Conservation (phyloP, 2,329 filamentous ascomycete species). For the Rhexocercosporidium sp. region DNA sequence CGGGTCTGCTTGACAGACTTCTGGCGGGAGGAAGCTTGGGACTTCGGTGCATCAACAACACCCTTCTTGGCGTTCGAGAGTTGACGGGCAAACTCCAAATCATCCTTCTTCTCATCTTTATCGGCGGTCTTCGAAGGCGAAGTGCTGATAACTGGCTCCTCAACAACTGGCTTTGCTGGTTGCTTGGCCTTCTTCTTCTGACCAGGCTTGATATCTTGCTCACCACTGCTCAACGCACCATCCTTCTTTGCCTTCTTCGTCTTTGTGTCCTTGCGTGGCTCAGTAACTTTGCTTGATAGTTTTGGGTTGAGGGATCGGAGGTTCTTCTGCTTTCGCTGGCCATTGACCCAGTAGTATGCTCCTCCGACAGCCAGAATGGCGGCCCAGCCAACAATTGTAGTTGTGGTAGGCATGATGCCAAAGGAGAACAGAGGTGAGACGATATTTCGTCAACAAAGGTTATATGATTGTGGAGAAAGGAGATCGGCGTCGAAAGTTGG, state of each 20-base stretch:
- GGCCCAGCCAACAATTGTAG: constrained; percentile 47
- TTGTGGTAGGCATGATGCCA: constrained; percentile 32
- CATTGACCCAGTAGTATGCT: constrained; percentile 36
- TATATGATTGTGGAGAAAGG: not conserved
- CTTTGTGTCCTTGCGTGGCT: constrained; percentile 36
- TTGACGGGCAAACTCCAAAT: constrained; percentile 78
- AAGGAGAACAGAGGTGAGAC: not conserved
- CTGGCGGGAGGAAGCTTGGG: constrained; percentile 47
- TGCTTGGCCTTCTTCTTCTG: constrained; percentile 35
- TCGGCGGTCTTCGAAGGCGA: constrained; percentile 18
- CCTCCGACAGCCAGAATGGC: constrained; percentile 41
- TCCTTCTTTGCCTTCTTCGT: constrained; percentile 37
- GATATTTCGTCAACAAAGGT: constrained; percentile 10
- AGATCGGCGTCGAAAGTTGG: constrained; percentile 2
- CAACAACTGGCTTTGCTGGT: constrained; percentile 15
- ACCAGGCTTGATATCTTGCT: constrained; percentile 29
- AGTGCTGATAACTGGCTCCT: constrained; percentile 18
- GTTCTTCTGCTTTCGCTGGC: constrained; percentile 33
- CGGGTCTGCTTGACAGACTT: constrained; percentile 74
- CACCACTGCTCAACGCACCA: constrained; percentile 30
- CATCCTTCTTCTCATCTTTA: constrained; percentile 62
- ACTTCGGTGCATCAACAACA: constrained; percentile 59
- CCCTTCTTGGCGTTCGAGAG: constrained; percentile 75
- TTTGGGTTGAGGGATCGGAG: constrained; percentile 28
- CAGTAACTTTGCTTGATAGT: constrained; percentile 29